These are phyloP conservation scores for Zhuliangozyma parablackwelliae DNA, from an alignment of 1,139 yeast species.

Conservation along the genomic window DNA sequence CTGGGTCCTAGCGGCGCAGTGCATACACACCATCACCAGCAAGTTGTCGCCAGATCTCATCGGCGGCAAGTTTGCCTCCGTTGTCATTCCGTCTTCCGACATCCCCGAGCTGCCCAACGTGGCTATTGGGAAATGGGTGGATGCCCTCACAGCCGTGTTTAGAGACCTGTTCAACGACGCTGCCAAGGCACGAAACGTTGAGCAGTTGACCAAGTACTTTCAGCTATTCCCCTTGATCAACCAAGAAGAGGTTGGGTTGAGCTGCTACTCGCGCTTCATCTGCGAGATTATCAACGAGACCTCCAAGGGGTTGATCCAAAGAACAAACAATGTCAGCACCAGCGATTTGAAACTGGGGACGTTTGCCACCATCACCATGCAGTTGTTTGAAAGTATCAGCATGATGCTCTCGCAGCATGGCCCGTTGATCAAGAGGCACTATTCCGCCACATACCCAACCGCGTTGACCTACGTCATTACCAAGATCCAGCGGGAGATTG, in stretches of 20 bases:
- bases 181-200: constrained; percentile 61
- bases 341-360: constrained; percentile 37
- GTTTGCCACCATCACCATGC: constrained; percentile 67
- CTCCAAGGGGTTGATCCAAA: constrained; percentile 54
- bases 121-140: constrained; percentile 55
- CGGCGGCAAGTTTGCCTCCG: constrained; percentile 69
- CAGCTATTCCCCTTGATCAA: constrained; percentile 85
- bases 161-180: constrained; percentile 64
- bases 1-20: constrained; percentile 69
- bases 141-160: constrained; percentile 55
- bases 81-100: constrained; percentile 85
- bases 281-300: constrained; percentile 82
- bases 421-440: constrained; percentile 66
- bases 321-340: constrained; percentile 30
- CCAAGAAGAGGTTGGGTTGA: constrained; percentile 66
- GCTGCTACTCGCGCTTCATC: constrained; percentile 78
- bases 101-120: constrained; percentile 77
- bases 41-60: constrained; percentile 50
- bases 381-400: constrained; percentile 80
- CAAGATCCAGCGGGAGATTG: constrained; percentile 81
- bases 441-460: constrained; percentile 47
- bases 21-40: constrained; percentile 50
- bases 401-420: constrained; percentile 84
- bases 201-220: constrained; percentile 69
- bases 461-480: constrained; percentile 67